Conservation (phyloP, 495 filamentous ascomycete species). For the Venustampulla echinocandica region DNA sequence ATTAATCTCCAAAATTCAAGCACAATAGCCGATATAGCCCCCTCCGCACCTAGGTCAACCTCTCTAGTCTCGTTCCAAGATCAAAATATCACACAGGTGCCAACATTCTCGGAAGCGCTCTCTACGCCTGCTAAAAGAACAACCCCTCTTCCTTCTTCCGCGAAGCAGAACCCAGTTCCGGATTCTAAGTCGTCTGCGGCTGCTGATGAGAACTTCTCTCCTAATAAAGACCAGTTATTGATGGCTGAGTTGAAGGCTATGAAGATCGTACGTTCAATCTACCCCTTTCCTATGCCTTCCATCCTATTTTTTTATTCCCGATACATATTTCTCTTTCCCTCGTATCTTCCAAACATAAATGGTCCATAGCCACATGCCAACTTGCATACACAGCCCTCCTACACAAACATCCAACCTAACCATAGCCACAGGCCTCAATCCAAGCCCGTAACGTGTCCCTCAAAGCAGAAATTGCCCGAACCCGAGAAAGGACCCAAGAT, state of each 20-base stretch:
- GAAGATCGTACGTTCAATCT: slow-evolving; percentile 19
- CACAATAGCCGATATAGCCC: background rate
- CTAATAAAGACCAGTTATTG: slow-evolving; percentile 12
- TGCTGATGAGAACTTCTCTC: background rate
- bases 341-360: too few species aligned
- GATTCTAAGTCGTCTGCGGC: too few species aligned
- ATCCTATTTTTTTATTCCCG: too few species aligned
- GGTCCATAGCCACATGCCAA: too few species aligned
- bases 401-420: background rate
- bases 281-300: too few species aligned
- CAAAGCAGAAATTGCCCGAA: slow-evolving; percentile 16
- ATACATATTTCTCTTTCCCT: too few species aligned
- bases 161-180: too few species aligned
- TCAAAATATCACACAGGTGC: too few species aligned
- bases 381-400: background rate
- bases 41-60: background rate
- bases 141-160: too few species aligned
- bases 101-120: too few species aligned
- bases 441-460: slow-evolving; percentile 18
- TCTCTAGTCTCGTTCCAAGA: too few species aligned
- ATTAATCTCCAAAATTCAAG: background rate
- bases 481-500: slow-evolving; percentile 12
- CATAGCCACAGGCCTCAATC: slow-evolving; percentile 10
- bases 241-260: slow-evolving; percentile 20
- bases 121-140: too few species aligned